Evolutionary conservation across 495 filamentous ascomycete species (phyloP), one percentile per base, ranked within the genome.

Genomic region (Tuber calosporum): DNA sequence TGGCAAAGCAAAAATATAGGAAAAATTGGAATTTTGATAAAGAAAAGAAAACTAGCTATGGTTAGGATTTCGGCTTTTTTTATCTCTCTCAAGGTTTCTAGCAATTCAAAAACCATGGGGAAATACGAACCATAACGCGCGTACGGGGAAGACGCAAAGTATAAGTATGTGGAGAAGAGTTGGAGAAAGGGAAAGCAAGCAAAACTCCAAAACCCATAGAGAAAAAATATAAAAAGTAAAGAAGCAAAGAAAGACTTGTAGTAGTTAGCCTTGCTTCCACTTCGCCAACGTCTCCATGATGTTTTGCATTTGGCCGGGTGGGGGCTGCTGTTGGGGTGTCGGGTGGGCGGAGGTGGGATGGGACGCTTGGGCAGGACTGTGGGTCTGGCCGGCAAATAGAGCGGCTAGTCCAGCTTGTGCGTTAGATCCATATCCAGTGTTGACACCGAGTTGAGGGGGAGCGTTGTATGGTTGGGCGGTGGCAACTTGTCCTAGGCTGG

Each of bases 261-360:
- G 43, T 30, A 43, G 13, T 37, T 81, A 79, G 30, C 75, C 87
- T 82, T 83, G 85, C 72, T 79, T 84, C 78, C 83, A 86, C 77
- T 83, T 84, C 77, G 80, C 83, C 74, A 84, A 78, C 71, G 82
- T 85, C 37, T 82, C 84, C 85, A 85, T 86, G 79, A 84, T 88
- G 80, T 83, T 85, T 73, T 83, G 85, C 71, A 85, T 84, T 77
- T 78, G 83, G 36, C 71, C 83, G 42, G 73, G 73, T 72, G 73
- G 79, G 71, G 66, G 80, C 30, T 74, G 79, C 68, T 80, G 76
- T 67, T 72, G 77, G 70, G 70, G 74, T 62, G 73, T 74, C 58
- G 76, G 79, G 1, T 83, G 79, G 39, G 80, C 71, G 67, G 80
- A 66, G 69, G 80, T 20, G 42, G 74, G 70, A 71, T 77, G 36